Conservation (phyloP, 2,329 filamentous ascomycete species). For the Cytospora paraplurivora region DNA sequence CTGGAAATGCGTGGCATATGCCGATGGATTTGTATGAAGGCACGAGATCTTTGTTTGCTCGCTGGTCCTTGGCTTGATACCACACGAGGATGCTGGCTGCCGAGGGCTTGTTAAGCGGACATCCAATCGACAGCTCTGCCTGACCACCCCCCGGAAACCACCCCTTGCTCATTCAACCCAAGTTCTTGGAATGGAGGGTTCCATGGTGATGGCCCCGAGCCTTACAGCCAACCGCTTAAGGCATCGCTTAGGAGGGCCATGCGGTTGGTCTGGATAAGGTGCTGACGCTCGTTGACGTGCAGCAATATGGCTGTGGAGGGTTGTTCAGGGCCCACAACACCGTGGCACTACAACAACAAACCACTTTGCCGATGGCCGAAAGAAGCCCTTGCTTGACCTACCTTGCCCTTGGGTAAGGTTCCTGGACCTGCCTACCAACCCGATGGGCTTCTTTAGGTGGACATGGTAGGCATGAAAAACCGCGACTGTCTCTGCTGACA, state of each 20-base stretch:
- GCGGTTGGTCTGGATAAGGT: not conserved
- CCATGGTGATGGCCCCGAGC: not conserved
- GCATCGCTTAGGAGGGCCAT: not conserved
- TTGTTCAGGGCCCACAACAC: not conserved
- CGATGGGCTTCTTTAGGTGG: not conserved
- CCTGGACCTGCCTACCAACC: not conserved
- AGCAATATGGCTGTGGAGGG: not conserved
- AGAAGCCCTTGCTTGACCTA: not conserved
- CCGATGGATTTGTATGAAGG: not conserved
- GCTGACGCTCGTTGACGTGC: conserved; percentile 19
- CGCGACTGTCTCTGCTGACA: not conserved
- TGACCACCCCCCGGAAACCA: conserved; percentile 9
- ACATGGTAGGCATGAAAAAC: not conserved
- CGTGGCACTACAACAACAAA: conserved; percentile 5
- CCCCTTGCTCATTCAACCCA: conserved; percentile 8
- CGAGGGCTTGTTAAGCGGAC: not conserved
- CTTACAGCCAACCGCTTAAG: conserved; percentile 4
- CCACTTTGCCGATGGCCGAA: conserved; percentile 1
- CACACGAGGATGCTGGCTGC: conserved; percentile 3
- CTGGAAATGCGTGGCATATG: not conserved
- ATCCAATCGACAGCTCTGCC: conserved; percentile 1
- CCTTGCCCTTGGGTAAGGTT: not conserved
- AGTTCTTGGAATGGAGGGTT: not conserved
- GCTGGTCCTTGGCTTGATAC: not conserved
- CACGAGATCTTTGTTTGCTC: not conserved